Base-by-base conservation (phyloP, 805 yeast species). In the Candida wancherniae region DNA sequence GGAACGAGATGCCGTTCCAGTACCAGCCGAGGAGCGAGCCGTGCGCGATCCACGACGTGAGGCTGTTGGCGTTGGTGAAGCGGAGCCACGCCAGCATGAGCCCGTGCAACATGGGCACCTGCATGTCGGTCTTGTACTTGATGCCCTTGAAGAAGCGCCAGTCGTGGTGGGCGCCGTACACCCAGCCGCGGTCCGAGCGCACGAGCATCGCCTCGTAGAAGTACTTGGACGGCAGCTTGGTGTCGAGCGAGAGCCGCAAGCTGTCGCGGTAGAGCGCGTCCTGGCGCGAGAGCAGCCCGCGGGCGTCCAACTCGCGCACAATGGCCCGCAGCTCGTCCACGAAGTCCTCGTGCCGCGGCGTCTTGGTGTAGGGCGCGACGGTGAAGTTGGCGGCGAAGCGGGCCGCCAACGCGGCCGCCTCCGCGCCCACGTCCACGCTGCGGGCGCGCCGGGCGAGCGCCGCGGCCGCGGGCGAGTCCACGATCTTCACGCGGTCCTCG, bases 181-280 rank as follows among this genome's bases (percentile, higher is more conserved):
- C 33, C 36, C 34, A 36, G 15, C 28, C 24, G 19, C 23, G 25
- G 26, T 24, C 42, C n/a, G 22, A 18, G n/a, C 33, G 20, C 10
- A 24, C 21, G 17, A 41, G 11, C 12, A 48, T 38, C 4, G 75
- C 71, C 44, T 71, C 75, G 26, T 56, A 53, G 37, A 70, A 70
- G 42, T 61, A 63, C 32, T 67, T 64, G 14, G 51, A 10, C 43
- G 8, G 66, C 40, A 18, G 21, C 19, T 4, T 26, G 3, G 24
- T 32, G 15, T 16, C 18, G 13, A 22, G 31, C 11, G 29, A 40
- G 15, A 7, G 37, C 18, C 25, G 32, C 19, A 45, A 31, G 5
- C 43, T 33, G 9, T 39, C 26, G 27, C 34, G 40, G 44, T 37
- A 47, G n/a, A 10, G 11, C 12, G 21, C 9, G 17, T 48, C 48